Evolutionary conservation across 2,329 filamentous ascomycete genomes (phyloP).

Genomic region (Aureobasidium sp.): DNA sequence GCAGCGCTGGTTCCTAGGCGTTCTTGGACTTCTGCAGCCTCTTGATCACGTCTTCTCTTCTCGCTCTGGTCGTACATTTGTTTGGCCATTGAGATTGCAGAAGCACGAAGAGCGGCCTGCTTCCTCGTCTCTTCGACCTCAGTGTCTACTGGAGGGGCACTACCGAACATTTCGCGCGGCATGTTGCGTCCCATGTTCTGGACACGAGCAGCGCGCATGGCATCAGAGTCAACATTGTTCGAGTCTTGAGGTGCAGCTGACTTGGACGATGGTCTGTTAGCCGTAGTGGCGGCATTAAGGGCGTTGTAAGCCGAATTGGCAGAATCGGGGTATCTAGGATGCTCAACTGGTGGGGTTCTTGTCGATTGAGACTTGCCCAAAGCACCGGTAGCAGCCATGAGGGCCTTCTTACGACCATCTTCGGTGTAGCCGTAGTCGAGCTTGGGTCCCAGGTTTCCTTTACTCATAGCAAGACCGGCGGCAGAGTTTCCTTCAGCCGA

Average conservation of each 20-base stretch:
- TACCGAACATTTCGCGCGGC: slow-evolving; percentile 67
- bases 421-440: slow-evolving; percentile 38
- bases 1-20: slow-evolving; percentile 20
- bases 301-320: slow-evolving; percentile 57
- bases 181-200: slow-evolving; percentile 58
- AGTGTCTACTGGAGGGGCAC: slow-evolving; percentile 59
- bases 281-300: slow-evolving; percentile 62
- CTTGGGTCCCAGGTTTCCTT: slow-evolving; percentile 37
- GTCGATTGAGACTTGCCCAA: slow-evolving; percentile 58
- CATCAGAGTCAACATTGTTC: slow-evolving; percentile 32
- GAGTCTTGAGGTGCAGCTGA: neutral
- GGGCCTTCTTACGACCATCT: slow-evolving; percentile 53
- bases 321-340: slow-evolving; percentile 44
- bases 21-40: neutral
- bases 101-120: slow-evolving; percentile 66
- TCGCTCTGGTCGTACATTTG: slow-evolving; percentile 66
- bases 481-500: slow-evolving; percentile 55
- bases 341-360: slow-evolving; percentile 44
- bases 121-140: slow-evolving; percentile 67
- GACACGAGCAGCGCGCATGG: slow-evolving; percentile 53
- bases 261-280: slow-evolving; percentile 41
- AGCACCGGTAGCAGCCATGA: slow-evolving; percentile 70
- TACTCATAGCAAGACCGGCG: slow-evolving; percentile 57
- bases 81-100: slow-evolving; percentile 81
- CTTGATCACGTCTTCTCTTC: slow-evolving; percentile 49